phyloP scores from a whole-genome alignment of 2,329 filamentous ascomycete species.

The Berkeleyomyces basicola region DNA sequence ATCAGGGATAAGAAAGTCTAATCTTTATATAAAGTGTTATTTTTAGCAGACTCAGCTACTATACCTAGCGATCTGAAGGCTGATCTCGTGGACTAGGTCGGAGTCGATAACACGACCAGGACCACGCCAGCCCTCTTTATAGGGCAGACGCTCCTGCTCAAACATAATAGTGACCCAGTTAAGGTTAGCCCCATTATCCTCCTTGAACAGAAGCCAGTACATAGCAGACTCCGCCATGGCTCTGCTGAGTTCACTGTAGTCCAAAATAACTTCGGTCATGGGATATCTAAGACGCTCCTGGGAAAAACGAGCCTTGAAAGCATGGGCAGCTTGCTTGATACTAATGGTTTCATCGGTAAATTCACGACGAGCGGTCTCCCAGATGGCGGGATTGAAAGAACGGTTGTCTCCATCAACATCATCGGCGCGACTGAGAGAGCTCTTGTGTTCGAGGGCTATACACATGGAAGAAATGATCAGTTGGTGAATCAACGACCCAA shows the following conservation, averaged over 20 bases:
- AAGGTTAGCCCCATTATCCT: constrained; percentile 14
- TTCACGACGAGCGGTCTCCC: constrained; percentile 15
- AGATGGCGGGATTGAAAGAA: constrained; percentile 19
- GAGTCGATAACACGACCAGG: not conserved
- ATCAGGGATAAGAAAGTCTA: too few relatives aligned
- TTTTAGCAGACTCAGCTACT: not conserved
- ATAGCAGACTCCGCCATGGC: constrained; percentile 16
- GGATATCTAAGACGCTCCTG: too few relatives aligned
- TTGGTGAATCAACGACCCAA: not conserved
- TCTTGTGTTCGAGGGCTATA: constrained; percentile 23
- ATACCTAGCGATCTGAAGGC: too few relatives aligned
- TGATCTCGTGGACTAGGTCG: too few relatives aligned
- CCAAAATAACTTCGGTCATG: constrained; percentile 10
- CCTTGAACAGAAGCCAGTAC: constrained; percentile 16
- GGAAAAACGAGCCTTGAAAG: constrained; percentile 17
- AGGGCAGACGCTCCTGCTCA: constrained; percentile 12
- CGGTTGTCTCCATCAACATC: constrained; percentile 20
- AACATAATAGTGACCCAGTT: constrained; percentile 16
- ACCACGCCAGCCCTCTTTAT: constrained; percentile 10
- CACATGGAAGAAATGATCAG: too few relatives aligned
- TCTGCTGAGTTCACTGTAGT: too few relatives aligned
- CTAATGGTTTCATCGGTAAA: constrained; percentile 17
- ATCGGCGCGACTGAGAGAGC: constrained; percentile 20
- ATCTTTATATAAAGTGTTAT: too few relatives aligned
- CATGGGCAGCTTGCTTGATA: constrained; percentile 19